Evolutionary conservation across 192 early-diverging fungal species (phyloP), one percentile per base, ranked within the genome.

Genomic region (Phycomyces nitens): DNA sequence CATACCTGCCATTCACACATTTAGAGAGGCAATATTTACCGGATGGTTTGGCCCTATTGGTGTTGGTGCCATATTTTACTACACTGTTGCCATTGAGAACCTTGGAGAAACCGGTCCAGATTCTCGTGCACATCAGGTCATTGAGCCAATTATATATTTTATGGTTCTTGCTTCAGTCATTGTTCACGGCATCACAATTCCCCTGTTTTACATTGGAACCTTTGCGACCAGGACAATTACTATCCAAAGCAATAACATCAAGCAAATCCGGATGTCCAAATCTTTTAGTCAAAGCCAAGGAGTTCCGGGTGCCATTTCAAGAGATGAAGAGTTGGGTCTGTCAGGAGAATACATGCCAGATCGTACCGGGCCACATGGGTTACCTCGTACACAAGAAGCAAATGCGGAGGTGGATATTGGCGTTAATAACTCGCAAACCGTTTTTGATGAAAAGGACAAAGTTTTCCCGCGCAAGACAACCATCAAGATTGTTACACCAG

Each of bases 31-130:
- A 1, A 64, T 89, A 1, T 93, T 92, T 69, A 84, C 88, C 2
- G 92, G 92, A 0, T 96, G 91, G 91, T 96, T 96, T 68, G 94
- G 93, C 0, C 94, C 94, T 0, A 89, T 95, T 14, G 91, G 91
- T 9, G 79, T 83, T 0, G 76, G 81, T 7, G 78, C 78, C 0
- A 61, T 83, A 5, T 83, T 73, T 24, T 76, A 79, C 56, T 75
- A 77, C 16, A 75, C 68, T 9, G 57, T 73, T 15, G 66, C 72
- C 18, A n/a, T 60, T 9, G 61, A 63, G 9, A 39, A 50, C 2
- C 58, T 73, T 0, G 24, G 39, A 27, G 14, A 18, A 3, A 43
- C 64, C 26, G 69, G 69, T 0, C 69, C 56, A n/a, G 29, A 68
- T 38, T 56, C 60, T 1, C 62, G 63, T 55, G 72, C 72, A 12